Evolutionary conservation across 345 rosid species (phyloP).

Genomic region (Eucalyptus pumila): DNA sequence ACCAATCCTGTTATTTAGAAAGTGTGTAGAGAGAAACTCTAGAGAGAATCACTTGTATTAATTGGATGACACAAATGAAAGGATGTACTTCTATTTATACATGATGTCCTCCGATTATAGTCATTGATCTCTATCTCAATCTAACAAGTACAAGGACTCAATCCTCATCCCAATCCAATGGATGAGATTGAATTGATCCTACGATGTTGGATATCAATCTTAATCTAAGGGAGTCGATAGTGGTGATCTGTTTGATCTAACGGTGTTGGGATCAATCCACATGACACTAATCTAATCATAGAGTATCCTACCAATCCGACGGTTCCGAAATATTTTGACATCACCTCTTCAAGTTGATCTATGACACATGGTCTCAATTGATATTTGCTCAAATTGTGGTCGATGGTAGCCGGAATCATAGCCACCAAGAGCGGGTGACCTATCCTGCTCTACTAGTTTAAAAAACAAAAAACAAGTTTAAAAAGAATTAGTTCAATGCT

Average conservation of each 20-base stretch:
- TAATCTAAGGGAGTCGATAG: not conserved
- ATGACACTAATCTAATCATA: too few relatives aligned
- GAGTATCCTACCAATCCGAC: rapidly evolving
- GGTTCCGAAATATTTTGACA: too few relatives aligned
- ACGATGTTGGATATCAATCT: not conserved
- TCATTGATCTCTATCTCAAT: not conserved
- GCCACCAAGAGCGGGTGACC: not conserved
- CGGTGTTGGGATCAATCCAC: not conserved
- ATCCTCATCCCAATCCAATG: not conserved
- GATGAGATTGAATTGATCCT: not conserved
- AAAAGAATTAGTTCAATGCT: not conserved
- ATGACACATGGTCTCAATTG: not conserved
- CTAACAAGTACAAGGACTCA: not conserved
- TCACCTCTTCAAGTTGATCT: too few relatives aligned
- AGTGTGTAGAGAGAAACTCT: too few relatives aligned
- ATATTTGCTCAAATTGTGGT: not conserved
- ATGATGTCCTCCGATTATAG: not conserved
- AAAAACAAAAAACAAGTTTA: not conserved
- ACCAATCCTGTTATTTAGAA: too few relatives aligned
- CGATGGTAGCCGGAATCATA: not conserved
- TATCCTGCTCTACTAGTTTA: not conserved
- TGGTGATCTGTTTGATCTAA: not conserved
- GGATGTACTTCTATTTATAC: too few relatives aligned
- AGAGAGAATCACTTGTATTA: too few relatives aligned
- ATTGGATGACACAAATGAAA: not conserved